Conservation (phyloP, 768 basidiomycete genomes). For the Boletus tomentosulus region DNA sequence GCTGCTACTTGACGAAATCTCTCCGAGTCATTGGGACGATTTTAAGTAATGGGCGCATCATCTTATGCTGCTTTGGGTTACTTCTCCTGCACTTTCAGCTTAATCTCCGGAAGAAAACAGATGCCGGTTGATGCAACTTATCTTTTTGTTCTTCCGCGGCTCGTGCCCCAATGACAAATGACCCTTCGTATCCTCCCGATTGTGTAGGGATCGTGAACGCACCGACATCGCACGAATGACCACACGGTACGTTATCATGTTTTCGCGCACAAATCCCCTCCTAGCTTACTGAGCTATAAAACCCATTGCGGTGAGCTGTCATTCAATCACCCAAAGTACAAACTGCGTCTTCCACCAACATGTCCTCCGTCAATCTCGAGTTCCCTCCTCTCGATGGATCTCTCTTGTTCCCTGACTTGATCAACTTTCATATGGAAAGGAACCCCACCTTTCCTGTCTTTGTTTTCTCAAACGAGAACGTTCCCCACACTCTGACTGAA, state of each 20-base stretch:
- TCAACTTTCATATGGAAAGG: conserved; percentile 19
- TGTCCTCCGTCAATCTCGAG: background rate
- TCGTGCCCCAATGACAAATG: background rate
- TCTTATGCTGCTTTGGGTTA: background rate
- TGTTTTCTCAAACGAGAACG: conserved; percentile 12
- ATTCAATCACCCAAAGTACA: background rate
- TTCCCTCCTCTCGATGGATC: conserved; percentile 20
- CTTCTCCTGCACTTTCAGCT: background rate
- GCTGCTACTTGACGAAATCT: too few species aligned
- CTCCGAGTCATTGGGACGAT: too few species aligned
- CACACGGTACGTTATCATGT: background rate
- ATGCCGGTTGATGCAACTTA: background rate
- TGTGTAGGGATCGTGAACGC: too few species aligned
- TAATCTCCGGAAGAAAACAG: background rate
- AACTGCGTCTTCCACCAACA: background rate
- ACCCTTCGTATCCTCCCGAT: background rate
- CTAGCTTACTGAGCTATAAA: conserved; percentile 15
- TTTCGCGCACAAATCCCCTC: background rate
- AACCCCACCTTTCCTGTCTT: conserved; percentile 14
- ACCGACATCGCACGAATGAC: background rate
- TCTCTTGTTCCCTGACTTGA: conserved; percentile 16
- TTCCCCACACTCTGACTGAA: conserved; percentile 8
- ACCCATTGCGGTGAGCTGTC: background rate
- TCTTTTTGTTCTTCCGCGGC: background rate
- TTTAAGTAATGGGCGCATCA: background rate